Percentiles rank a stretch among this genome's conserved stretches.
Conservation (phyloP, 805 yeast genomes). For the Ogataea kodamae region DNA sequence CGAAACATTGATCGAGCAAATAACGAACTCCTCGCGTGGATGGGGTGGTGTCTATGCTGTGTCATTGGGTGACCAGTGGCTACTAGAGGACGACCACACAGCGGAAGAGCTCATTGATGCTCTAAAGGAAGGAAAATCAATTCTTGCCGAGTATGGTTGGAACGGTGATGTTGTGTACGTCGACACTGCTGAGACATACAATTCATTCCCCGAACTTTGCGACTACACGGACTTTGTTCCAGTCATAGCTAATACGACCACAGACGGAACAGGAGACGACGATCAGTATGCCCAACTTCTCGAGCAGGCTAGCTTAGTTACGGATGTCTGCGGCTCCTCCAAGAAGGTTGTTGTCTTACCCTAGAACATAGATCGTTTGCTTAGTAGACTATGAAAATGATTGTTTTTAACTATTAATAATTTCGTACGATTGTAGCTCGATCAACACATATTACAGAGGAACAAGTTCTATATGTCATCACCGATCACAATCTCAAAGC, state of each 20-base stretch:
- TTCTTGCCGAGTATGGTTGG: slow-evolving; percentile 44
- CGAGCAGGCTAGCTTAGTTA: too few species aligned
- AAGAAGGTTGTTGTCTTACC: too few species aligned
- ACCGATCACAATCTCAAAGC: too few species aligned
- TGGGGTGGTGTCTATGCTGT: slow-evolving; percentile 70
- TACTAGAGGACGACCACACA: slow-evolving; percentile 47
- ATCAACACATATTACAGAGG: too few species aligned
- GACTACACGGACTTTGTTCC: slow-evolving; percentile 57
- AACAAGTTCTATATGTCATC: too few species aligned
- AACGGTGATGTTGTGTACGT: slow-evolving; percentile 57
- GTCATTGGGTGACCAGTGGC: slow-evolving; percentile 61
- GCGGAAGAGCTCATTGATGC: slow-evolving; percentile 46
- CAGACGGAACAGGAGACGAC: too few species aligned
- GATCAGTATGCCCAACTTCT: too few species aligned
- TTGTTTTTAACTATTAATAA: too few species aligned
- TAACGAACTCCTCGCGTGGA: slow-evolving; percentile 41
- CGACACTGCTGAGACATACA: slow-evolving; percentile 58
- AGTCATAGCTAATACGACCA: slow-evolving; percentile 62
- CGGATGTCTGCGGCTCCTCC: too few species aligned
- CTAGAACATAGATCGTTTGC: too few species aligned
- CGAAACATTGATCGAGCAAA: slow-evolving; percentile 42
- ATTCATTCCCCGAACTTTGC: slow-evolving; percentile 49
- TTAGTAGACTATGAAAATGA: too few species aligned
- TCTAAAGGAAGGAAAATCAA: slow-evolving; percentile 43
- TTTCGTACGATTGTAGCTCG: too few species aligned